These are phyloP conservation scores for Phaeosphaeria sp. DNA, from an alignment of 2,329 filamentous ascomycete species.

Conservation along the genomic window DNA sequence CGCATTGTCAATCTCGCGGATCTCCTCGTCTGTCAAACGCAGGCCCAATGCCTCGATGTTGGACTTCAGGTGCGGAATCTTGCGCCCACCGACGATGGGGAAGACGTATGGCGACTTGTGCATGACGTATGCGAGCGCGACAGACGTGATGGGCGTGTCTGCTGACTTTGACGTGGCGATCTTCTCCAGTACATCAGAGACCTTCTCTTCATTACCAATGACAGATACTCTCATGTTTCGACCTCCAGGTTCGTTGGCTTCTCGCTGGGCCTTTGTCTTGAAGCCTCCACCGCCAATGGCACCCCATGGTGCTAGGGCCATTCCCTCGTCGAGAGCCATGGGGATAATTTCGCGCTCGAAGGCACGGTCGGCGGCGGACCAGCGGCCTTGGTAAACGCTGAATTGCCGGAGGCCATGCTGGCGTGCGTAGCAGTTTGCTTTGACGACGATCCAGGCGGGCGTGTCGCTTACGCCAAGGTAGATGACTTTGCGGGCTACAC, in stretches of 20 bases:
- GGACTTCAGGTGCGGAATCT: constrained; percentile 70
- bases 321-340: constrained; percentile 52
- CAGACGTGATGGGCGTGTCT: constrained; percentile 57
- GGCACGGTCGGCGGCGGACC: constrained; percentile 52
- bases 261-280: constrained; percentile 53
- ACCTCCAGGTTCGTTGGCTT: constrained; percentile 43
- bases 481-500: constrained; percentile 51
- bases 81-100: constrained; percentile 74
- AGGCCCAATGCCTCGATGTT: constrained; percentile 74
- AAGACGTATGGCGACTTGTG: constrained; percentile 76
- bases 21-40: constrained; percentile 65
- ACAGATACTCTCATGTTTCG: constrained; percentile 46
- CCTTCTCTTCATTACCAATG: constrained; percentile 58
- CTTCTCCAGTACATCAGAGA: constrained; percentile 66
- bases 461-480: constrained; percentile 56
- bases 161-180: constrained; percentile 64
- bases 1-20: constrained; percentile 70
- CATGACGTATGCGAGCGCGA: constrained; percentile 77
- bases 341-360: constrained; percentile 57
- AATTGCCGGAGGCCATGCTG: constrained; percentile 50
- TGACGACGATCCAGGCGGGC: constrained; percentile 49
- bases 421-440: constrained; percentile 46
- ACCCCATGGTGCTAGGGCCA: constrained; percentile 63
- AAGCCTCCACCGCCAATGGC: constrained; percentile 52
- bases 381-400: constrained; percentile 51